Conservation (phyloP, 2,329 filamentous ascomycete genomes). For the Emergomyces africanus region DNA sequence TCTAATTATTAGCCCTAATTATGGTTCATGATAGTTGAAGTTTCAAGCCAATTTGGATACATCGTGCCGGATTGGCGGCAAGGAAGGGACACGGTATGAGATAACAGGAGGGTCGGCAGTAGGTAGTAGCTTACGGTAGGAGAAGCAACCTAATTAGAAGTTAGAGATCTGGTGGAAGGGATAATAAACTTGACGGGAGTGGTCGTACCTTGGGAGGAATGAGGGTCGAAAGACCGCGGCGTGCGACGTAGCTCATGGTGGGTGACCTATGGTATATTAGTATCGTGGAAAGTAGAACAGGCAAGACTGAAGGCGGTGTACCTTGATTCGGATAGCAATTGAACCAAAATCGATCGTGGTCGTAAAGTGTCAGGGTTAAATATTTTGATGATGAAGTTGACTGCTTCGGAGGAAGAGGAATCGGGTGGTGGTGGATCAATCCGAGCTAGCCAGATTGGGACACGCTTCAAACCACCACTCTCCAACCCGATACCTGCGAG, state of each 20-base stretch:
- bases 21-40: neutral
- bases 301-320: constrained; percentile 6
- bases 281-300: neutral
- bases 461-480: neutral
- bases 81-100: constrained; percentile 2
- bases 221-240: constrained; percentile 90
- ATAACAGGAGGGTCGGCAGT: neutral
- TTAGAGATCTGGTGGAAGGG: constrained; percentile 25
- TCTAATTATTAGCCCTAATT: neutral
- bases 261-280: constrained; percentile 18
- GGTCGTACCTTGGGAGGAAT: constrained; percentile 92
- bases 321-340: constrained; percentile 22
- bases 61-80: neutral
- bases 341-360: constrained; percentile 21
- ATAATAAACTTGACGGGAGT: constrained; percentile 1
- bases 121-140: constrained; percentile 54
- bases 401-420: constrained; percentile 3
- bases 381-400: neutral
- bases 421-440: constrained; percentile 16
- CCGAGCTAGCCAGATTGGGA: constrained; percentile 24
- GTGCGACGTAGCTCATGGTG: constrained; percentile 87
- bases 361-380: constrained; percentile 14
- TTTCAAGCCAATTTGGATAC: neutral
- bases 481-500: neutral
- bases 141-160: constrained; percentile 55